Percentiles rank a stretch among this genome's conserved stretches.
Evolutionary conservation across 306 rosid genomes (phyloP).

Genomic region (Castanea sativa): DNA sequence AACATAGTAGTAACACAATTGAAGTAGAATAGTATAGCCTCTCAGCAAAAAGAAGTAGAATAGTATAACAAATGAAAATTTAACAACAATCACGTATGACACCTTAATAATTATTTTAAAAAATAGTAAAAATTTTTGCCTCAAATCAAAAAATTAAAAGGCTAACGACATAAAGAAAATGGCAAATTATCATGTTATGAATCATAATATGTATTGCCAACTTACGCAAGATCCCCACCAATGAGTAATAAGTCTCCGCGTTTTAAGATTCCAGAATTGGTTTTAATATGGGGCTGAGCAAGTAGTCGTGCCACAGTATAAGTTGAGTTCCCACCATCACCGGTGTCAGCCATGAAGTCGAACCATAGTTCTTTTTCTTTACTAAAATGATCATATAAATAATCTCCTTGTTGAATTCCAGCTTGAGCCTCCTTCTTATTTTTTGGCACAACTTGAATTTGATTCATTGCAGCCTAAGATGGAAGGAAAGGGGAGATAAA

Average conservation of each 20-base stretch:
- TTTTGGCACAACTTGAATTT: neutral
- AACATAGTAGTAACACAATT: no score
- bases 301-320: constrained; percentile 84
- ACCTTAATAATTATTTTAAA: no score
- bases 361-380: constrained; percentile 85
- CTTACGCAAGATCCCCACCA: constrained; percentile 99
- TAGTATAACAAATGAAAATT: no score
- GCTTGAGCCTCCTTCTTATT: constrained; percentile 37
- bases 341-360: constrained; percentile 99
- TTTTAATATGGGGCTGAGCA: constrained; percentile 65
- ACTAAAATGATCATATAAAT: constrained; percentile 62
- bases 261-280: constrained; percentile 43
- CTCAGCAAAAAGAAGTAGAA: no score
- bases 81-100: no score
- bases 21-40: no score
- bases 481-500: constrained; percentile 22
- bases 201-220: constrained; percentile 17
- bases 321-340: constrained; percentile 98
- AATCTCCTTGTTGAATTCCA: constrained; percentile 52
- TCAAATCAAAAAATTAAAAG: no score
- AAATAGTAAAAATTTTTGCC: no score
- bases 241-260: constrained; percentile 83
- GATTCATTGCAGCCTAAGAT: constrained; percentile 83
- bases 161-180: no score
- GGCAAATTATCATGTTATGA: neutral